Evolutionary conservation across 495 filamentous ascomycete genomes (phyloP).

Genomic region (Podospora appendiculata): DNA sequence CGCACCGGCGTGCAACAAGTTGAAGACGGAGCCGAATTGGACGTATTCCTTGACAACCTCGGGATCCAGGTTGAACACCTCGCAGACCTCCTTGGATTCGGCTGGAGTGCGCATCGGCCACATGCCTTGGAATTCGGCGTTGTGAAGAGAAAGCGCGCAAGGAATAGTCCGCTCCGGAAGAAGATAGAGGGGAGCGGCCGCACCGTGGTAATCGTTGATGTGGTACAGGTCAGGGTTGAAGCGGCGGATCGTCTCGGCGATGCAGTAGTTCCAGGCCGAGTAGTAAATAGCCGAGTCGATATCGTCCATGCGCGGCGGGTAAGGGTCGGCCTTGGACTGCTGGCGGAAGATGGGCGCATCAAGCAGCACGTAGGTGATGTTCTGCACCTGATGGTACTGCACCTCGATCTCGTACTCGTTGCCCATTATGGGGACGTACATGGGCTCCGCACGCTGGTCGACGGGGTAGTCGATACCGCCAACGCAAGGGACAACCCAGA

Average conservation of each 20-base stretch:
- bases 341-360: conserved; percentile 63
- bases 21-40: conserved; percentile 64
- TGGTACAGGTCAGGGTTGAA: conserved; percentile 64
- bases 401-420: conserved; percentile 54
- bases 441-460: conserved; percentile 46
- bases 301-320: conserved; percentile 65
- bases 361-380: conserved; percentile 64
- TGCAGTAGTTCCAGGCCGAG: conserved; percentile 65
- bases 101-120: conserved; percentile 35
- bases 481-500: conserved; percentile 67
- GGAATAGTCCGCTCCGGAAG: conserved; percentile 50
- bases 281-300: conserved; percentile 64
- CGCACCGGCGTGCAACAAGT: conserved; percentile 63
- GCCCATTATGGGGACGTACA: conserved; percentile 55
- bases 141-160: conserved; percentile 38
- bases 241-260: conserved; percentile 48
- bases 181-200: conserved; percentile 59
- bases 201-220: conserved; percentile 72
- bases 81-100: conserved; percentile 58
- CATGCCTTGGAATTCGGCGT: conserved; percentile 64
- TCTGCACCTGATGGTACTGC: conserved; percentile 56
- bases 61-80: conserved; percentile 54
- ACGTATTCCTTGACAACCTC: conserved; percentile 45
- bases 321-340: conserved; percentile 55
- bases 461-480: conserved; percentile 68